Percentiles rank a stretch among this genome's conserved stretches.
phyloP scores from a whole-genome alignment of 2,329 filamentous ascomycete species.

The Penicillium sp. region DNA sequence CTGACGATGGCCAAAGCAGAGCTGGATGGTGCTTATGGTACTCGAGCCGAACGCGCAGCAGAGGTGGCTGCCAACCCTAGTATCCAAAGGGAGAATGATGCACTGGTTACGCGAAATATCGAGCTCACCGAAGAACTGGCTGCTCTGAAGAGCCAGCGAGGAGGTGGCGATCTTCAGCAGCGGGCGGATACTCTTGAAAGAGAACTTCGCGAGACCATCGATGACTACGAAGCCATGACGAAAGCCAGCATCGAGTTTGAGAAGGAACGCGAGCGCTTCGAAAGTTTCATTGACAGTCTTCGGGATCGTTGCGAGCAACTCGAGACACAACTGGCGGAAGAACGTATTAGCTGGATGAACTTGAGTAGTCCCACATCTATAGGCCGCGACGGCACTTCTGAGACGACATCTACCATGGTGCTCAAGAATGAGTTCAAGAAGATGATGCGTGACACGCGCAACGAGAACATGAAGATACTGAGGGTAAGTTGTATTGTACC shows the following conservation, averaged over 20 bases:
- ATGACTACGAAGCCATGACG: constrained; percentile 62
- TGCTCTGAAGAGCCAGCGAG: constrained; percentile 30
- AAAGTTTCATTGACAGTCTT: constrained; percentile 54
- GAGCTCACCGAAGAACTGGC: constrained; percentile 43
- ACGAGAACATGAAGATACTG: constrained; percentile 56
- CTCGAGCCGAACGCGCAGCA: constrained; percentile 59
- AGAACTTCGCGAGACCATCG: constrained; percentile 59
- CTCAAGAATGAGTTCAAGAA: constrained; percentile 68
- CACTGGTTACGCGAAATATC: constrained; percentile 43
- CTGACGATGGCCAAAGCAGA: constrained; percentile 85
- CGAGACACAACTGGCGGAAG: constrained; percentile 58
- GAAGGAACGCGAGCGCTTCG: constrained; percentile 58
- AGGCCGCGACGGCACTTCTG: constrained; percentile 34
- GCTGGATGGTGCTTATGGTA: constrained; percentile 87
- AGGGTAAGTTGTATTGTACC: constrained; percentile 46
- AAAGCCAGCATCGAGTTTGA: constrained; percentile 62
- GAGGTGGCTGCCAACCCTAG: constrained; percentile 52
- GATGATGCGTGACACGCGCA: constrained; percentile 66
- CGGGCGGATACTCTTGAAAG: constrained; percentile 51
- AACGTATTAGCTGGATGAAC: constrained; percentile 59
- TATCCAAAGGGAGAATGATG: constrained; percentile 53
- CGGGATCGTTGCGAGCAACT: constrained; percentile 56
- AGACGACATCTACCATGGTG: constrained; percentile 59
- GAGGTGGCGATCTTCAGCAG: constrained; percentile 36
- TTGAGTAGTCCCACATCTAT: constrained; percentile 46